Evolutionary conservation across 371 early-diverging fungal genomes (phyloP).

Genomic region (Blakeslea trispora): DNA sequence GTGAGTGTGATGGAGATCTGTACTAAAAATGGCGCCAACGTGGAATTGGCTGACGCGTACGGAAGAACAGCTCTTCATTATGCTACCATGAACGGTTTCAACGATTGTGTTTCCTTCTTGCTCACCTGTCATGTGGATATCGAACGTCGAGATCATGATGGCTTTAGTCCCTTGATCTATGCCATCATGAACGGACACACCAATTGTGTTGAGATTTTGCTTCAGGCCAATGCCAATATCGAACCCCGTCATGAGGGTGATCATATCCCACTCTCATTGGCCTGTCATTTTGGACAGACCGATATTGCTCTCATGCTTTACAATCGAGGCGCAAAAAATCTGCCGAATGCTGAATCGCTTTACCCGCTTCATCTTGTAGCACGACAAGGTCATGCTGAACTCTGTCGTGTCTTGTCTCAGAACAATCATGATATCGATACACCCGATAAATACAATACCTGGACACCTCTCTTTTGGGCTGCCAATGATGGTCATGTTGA

Average conservation of each 20-base stretch:
- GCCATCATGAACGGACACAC: constrained; percentile 84
- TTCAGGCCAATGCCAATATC: constrained; percentile 66
- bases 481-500: constrained; percentile 89
- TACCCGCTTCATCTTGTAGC: constrained; percentile 89
- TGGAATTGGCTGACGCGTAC: constrained; percentile 81
- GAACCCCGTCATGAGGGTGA: constrained; percentile 63
- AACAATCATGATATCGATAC: constrained; percentile 73
- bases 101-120: constrained; percentile 69
- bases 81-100: constrained; percentile 87
- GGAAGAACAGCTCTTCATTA: constrained; percentile 91
- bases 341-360: constrained; percentile 73
- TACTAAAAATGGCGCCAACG: constrained; percentile 61
- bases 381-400: constrained; percentile 80
- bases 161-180: constrained; percentile 83
- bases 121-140: constrained; percentile 61
- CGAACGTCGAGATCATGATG: constrained; percentile 84
- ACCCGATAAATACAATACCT: constrained; percentile 87
- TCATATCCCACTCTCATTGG: constrained; percentile 77
- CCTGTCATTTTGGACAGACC: constrained; percentile 88
- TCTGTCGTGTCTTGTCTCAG: constrained; percentile 74
- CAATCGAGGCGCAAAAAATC: constrained; percentile 68
- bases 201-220: constrained; percentile 69
- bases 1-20: constrained; percentile 60
- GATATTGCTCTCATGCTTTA: constrained; percentile 84
- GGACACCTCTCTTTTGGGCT: constrained; percentile 96